These are phyloP conservation scores for Amphichorda felina DNA, from an alignment of 2,329 filamentous ascomycete species.

Conservation along the genomic window DNA sequence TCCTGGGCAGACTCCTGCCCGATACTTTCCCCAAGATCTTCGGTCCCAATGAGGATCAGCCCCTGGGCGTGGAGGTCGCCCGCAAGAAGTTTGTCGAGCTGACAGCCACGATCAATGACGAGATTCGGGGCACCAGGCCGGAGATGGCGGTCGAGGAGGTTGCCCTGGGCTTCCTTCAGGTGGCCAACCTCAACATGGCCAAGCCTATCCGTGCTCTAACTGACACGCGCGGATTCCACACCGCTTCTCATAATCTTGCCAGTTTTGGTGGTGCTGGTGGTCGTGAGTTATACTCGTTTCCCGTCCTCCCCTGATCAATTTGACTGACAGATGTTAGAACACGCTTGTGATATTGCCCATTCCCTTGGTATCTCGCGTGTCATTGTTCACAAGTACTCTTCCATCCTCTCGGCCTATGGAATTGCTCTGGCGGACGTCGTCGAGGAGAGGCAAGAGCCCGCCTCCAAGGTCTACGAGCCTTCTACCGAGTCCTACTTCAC, in stretches of 20 bases:
- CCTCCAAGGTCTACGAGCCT: slow-evolving; percentile 51
- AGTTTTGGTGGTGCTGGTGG: slow-evolving; percentile 89
- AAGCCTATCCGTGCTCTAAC: slow-evolving; percentile 82
- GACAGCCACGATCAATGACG: slow-evolving; percentile 63
- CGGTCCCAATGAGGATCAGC: slow-evolving; percentile 75
- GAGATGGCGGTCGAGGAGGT: slow-evolving; percentile 27
- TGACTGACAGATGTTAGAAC: not conserved
- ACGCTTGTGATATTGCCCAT: slow-evolving; percentile 61
- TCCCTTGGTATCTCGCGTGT: slow-evolving; percentile 77
- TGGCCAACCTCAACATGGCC: slow-evolving; percentile 87
- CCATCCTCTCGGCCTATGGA: slow-evolving; percentile 79
- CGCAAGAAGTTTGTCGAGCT: slow-evolving; percentile 64
- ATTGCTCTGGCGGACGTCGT: slow-evolving; percentile 91
- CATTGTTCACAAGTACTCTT: slow-evolving; percentile 76
- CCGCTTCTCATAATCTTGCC: slow-evolving; percentile 74
- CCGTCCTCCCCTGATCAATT: not conserved
- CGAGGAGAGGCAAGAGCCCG: slow-evolving; percentile 75
- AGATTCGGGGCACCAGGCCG: slow-evolving; percentile 19
- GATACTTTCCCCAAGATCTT: slow-evolving; percentile 96
- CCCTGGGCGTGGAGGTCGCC: slow-evolving; percentile 65
- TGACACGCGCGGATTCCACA: slow-evolving; percentile 84
- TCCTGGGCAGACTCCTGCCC: slow-evolving; percentile 70
- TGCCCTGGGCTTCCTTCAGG: slow-evolving; percentile 60
- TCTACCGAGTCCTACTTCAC: slow-evolving; percentile 23
- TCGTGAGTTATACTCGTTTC: slow-evolving; percentile 39